These are phyloP conservation scores for Phaffomyces thermotolerans DNA, from an alignment of 805 yeast species.

Conservation along the genomic window DNA sequence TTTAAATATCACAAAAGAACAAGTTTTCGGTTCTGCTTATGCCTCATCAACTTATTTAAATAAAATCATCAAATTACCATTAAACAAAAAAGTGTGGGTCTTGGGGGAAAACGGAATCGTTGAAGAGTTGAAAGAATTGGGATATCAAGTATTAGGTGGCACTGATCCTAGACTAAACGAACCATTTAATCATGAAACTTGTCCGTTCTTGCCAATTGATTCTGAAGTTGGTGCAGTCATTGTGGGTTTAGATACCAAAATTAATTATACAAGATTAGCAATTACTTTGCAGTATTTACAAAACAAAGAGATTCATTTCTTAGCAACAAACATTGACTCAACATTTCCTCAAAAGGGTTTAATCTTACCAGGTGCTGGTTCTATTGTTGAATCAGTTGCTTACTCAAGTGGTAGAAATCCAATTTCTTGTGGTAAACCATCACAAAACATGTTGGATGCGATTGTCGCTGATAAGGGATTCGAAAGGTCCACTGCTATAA, in stretches of 20 bases:
- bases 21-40: constrained; percentile 86
- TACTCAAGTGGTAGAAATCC: constrained; percentile 78
- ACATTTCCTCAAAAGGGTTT: constrained; percentile 88
- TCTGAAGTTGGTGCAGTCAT: constrained; percentile 78
- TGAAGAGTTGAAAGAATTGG: constrained; percentile 67
- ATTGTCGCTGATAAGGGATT: constrained; percentile 55
- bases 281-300: constrained; percentile 76
- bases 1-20: constrained; percentile 40
- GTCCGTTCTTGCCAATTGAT: constrained; percentile 53
- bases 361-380: constrained; percentile 92
- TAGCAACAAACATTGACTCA: constrained; percentile 93
- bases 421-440: constrained; percentile 89
- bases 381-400: constrained; percentile 72
- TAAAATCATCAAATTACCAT: constrained; percentile 66
- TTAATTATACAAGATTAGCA: constrained; percentile 80
- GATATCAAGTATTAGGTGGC: constrained; percentile 78
- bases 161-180: constrained; percentile 54
- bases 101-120: constrained; percentile 85
- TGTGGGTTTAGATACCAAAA: constrained; percentile 71
- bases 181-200: constrained; percentile 48
- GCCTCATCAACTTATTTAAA: constrained; percentile 84
- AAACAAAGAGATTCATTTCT: constrained; percentile 52
- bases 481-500: constrained; percentile 58
- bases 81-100: constrained; percentile 76
- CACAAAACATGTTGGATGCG: constrained; percentile 82